These are phyloP conservation scores for Pseudopithomyces maydicus DNA, from an alignment of 2,329 filamentous ascomycete species.

Conservation along the genomic window DNA sequence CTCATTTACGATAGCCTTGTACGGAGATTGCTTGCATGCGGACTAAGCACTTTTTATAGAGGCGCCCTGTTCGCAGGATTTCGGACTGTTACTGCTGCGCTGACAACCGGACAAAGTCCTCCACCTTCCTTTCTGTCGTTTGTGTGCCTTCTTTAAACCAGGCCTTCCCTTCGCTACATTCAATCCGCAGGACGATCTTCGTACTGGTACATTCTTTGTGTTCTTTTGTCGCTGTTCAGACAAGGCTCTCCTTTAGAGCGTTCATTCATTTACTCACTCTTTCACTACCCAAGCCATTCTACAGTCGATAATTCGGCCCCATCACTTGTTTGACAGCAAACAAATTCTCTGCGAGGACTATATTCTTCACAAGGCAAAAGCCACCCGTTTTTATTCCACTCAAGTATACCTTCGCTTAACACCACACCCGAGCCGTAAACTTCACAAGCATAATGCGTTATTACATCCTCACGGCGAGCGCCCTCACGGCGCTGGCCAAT, in stretches of 20 bases:
- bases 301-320: conserved; percentile 5
- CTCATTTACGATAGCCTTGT: conserved; percentile 5
- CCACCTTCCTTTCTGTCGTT: conserved; percentile 30
- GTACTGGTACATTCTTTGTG: conserved; percentile 26
- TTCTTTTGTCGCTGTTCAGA: conserved; percentile 21
- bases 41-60: conserved; percentile 30
- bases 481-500: conserved; percentile 39
- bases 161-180: conserved; percentile 30
- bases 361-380: conserved; percentile 14
- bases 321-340: conserved; percentile 6
- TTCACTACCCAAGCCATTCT: conserved; percentile 10
- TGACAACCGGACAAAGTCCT: conserved; percentile 22
- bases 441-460: conserved; percentile 33
- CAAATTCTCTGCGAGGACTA: conserved; percentile 39
- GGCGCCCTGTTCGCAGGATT: conserved; percentile 14
- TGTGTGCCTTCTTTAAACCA: conserved; percentile 23
- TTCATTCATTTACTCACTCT: conserved; percentile 33
- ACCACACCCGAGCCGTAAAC: neutral
- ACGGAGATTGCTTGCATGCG: conserved; percentile 33
- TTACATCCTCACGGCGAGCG: conserved; percentile 30
- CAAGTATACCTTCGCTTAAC: conserved; percentile 3
- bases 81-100: conserved; percentile 12
- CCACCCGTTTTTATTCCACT: neutral
- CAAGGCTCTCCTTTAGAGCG: conserved; percentile 28
- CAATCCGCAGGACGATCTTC: conserved; percentile 36